Evolutionary conservation across 257 asterid species (phyloP).

Genomic region (Plantago ovata): DNA sequence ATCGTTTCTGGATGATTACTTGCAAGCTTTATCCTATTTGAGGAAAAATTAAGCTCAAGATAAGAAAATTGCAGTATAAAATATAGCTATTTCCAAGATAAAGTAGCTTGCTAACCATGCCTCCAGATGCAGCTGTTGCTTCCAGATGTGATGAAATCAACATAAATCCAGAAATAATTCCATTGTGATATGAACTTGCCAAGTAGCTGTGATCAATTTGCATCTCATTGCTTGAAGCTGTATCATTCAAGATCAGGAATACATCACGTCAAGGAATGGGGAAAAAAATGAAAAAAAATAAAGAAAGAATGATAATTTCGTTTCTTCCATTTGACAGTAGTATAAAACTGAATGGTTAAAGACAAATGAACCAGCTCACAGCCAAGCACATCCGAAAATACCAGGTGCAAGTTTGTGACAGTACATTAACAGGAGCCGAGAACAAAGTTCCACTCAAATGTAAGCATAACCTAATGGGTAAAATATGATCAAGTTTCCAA

Average conservation of each 20-base stretch:
- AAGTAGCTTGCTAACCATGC: conserved; percentile 42
- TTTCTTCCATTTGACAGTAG: not conserved
- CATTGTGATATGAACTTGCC: conserved; percentile 90
- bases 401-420: not conserved
- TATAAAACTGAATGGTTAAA: not conserved
- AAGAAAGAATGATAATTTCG: not conserved
- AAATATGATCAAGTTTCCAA: not conserved
- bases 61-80: conserved; percentile 9
- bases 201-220: conserved; percentile 67
- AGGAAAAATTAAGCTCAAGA: not conserved
- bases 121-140: conserved; percentile 34
- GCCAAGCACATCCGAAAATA: not conserved
- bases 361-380: not conserved
- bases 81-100: conserved; percentile 13
- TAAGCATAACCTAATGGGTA: not conserved
- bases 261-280: not conserved
- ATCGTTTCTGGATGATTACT: not conserved
- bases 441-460: not conserved
- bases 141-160: conserved; percentile 58
- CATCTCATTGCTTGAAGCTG: conserved; percentile 39
- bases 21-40: conserved; percentile 3
- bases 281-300: conserved; percentile 8
- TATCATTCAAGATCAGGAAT: conserved; percentile 16
- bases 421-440: not conserved
- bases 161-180: conserved; percentile 76